Conservation (phyloP, 805 yeast species). For the Candida lessepsii region DNA sequence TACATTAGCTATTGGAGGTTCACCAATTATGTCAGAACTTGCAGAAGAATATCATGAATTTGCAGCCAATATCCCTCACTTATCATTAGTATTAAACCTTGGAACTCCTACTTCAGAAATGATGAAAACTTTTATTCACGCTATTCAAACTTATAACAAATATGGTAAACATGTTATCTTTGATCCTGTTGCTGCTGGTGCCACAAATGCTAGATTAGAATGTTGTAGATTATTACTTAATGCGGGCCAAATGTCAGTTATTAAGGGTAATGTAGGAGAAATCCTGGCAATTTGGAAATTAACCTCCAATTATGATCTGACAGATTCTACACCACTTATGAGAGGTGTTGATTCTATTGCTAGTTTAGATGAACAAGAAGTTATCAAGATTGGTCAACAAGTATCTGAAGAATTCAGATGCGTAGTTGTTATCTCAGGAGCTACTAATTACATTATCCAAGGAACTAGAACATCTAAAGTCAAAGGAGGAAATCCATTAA, state of each 20-base stretch:
- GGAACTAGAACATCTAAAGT: conserved; percentile 28
- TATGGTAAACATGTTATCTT: conserved; percentile 63
- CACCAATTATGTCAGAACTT: conserved; percentile 86
- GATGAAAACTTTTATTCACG: conserved; percentile 45
- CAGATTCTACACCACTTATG: conserved; percentile 40
- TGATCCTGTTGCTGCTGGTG: conserved; percentile 95
- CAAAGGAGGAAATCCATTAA: conserved; percentile 57
- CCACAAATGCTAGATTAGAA: conserved; percentile 56
- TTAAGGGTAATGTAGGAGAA: conserved; percentile 88
- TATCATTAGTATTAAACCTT: conserved; percentile 65
- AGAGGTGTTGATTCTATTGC: conserved; percentile 67
- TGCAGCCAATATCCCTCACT: conserved; percentile 47
- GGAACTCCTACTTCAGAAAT: conserved; percentile 62
- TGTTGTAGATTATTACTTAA: conserved; percentile 51
- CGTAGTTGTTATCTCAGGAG: conserved; percentile 73
- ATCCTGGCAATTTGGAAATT: conserved; percentile 56
- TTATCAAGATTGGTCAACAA: conserved; percentile 42
- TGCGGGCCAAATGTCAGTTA: conserved; percentile 58
- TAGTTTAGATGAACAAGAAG: conserved; percentile 19
- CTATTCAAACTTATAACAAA: conserved; percentile 57
- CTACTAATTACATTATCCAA: conserved; percentile 25
- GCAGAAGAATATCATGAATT: conserved; percentile 66
- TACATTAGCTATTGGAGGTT: conserved; percentile 76
- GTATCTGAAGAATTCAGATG: conserved; percentile 53
- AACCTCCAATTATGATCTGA: conserved; percentile 19